Conservation (phyloP, 305 asterid species). For the Plantago lanceolata region DNA sequence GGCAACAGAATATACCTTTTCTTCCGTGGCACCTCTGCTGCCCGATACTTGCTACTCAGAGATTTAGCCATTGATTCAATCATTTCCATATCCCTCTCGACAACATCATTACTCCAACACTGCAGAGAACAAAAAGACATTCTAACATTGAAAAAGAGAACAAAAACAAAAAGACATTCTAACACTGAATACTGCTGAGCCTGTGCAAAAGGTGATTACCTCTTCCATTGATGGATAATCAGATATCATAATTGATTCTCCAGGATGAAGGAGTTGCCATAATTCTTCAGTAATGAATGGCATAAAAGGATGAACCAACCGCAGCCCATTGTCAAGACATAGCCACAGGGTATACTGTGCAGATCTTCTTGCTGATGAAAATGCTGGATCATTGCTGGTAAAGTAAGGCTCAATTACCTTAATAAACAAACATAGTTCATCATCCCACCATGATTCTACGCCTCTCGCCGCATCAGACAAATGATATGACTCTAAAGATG, state of each 20-base stretch:
- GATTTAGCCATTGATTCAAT: conserved; percentile 61
- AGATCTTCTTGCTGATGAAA: conserved; percentile 42
- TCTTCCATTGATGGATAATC: conserved; percentile 66
- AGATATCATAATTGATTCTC: conserved; percentile 72
- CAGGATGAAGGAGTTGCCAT: conserved; percentile 91
- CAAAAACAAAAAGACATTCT: no score
- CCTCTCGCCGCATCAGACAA: conserved; percentile 87
- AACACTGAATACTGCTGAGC: no score
- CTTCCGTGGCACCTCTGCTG: no score
- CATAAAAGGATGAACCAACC: conserved; percentile 92
- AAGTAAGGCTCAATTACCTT: conserved; percentile 89
- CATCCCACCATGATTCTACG: conserved; percentile 80
- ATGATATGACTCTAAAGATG: conserved; percentile 65
- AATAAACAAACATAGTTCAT: conserved; percentile 83
- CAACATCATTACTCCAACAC: conserved; percentile 68
- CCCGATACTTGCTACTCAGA: no score
- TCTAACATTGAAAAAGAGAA: no score
- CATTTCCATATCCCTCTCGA: conserved; percentile 71
- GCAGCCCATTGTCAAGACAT: conserved; percentile 76
- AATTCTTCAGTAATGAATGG: conserved; percentile 89
- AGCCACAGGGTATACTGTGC: conserved; percentile 89
- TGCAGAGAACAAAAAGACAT: no score
- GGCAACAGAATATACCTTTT: no score
- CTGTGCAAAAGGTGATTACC: conserved; percentile 45
- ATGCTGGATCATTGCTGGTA: conserved; percentile 40